Evolutionary conservation across 2,329 filamentous ascomycete species (phyloP).

Genomic region (Biscogniauxia sp.): DNA sequence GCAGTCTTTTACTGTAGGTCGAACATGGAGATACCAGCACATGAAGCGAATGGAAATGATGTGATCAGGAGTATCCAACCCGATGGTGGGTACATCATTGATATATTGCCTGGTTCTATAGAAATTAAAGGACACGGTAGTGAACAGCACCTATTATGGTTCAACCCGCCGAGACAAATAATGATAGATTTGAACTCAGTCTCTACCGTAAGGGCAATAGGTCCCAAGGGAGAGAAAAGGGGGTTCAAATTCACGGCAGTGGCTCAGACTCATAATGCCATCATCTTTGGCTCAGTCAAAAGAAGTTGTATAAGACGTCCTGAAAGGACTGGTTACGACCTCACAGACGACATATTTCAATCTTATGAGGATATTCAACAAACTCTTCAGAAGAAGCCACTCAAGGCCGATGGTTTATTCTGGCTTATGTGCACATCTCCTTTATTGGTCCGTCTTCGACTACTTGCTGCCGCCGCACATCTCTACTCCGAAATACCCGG

Average conservation of each 20-base stretch:
- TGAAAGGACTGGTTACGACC: too few relatives aligned
- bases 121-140: background rate
- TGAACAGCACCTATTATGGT: background rate
- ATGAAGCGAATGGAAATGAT: background rate
- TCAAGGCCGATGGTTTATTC: background rate
- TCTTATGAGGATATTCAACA: background rate
- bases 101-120: background rate
- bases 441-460: background rate
- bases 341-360: background rate
- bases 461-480: background rate
- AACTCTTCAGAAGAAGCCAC: background rate
- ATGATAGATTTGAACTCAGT: background rate
- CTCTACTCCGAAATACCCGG: background rate
- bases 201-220: background rate
- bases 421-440: background rate
- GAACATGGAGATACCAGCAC: background rate
- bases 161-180: background rate
- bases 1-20: background rate
- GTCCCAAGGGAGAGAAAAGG: background rate
- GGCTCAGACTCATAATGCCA: background rate
- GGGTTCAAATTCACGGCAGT: background rate
- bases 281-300: background rate
- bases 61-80: background rate
- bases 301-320: too few relatives aligned
- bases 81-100: background rate